Percentiles rank a stretch among this genome's conserved stretches.
These are phyloP conservation scores for Mycena rosella DNA, from an alignment of 768 basidiomycete species.

Conservation along the genomic window DNA sequence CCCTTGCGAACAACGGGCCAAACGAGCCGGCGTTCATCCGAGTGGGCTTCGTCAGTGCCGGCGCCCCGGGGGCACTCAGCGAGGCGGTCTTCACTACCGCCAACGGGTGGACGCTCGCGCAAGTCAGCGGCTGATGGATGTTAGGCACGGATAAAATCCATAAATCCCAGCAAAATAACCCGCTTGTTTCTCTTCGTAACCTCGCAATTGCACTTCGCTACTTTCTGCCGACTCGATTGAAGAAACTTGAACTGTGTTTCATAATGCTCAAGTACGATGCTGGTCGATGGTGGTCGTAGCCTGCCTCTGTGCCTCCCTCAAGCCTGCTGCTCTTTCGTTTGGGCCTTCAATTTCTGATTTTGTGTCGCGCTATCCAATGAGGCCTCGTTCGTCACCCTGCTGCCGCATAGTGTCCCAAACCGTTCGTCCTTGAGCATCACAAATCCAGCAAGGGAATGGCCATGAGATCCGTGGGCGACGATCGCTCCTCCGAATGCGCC, in stretches of 20 bases:
- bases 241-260: constrained; percentile 11
- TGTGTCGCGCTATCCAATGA: constrained; percentile 6
- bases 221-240: constrained; percentile 11
- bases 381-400: not conserved
- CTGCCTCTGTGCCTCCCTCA: not conserved
- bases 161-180: constrained; percentile 15
- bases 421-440: no score
- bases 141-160: not conserved
- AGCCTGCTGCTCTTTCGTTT: not conserved
- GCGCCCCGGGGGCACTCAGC: constrained; percentile 16
- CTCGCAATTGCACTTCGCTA: constrained; percentile 13
- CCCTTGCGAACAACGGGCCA: constrained; percentile 16
- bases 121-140: constrained; percentile 19
- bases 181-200: constrained; percentile 18
- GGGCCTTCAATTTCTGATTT: constrained; percentile 4
- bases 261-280: constrained; percentile 5
- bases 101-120: constrained; percentile 18
- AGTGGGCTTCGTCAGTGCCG: constrained; percentile 23
- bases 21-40: constrained; percentile 6
- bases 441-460: no score
- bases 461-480: no score
- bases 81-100: constrained; percentile 19
- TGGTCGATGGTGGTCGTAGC: constrained; percentile 9
- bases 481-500: no score
- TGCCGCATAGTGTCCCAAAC: no score